Evolutionary conservation across 805 yeast genomes (phyloP).

Genomic region (Yamadazyma sp.): DNA sequence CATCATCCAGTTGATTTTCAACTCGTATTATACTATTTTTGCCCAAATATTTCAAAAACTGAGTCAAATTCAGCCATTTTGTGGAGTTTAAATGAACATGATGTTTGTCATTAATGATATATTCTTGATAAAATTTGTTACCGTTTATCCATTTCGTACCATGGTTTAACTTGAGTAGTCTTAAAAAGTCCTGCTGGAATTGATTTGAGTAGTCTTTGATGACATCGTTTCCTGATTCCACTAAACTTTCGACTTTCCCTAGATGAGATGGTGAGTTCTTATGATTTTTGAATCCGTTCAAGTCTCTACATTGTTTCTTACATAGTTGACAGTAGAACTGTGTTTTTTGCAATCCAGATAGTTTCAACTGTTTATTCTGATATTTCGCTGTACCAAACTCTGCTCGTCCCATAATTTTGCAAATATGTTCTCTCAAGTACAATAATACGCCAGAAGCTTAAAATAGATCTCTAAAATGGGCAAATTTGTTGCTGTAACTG

Average conservation of each 20-base stretch:
- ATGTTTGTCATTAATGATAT: constrained; percentile 67
- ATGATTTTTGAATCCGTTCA: constrained; percentile 92
- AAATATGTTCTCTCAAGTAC: no score
- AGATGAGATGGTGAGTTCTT: constrained; percentile 77
- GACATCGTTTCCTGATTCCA: constrained; percentile 43
- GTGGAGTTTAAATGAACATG: constrained; percentile 94
- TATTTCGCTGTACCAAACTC: constrained; percentile 54
- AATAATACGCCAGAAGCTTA: no score
- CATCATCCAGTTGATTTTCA: constrained; percentile 22
- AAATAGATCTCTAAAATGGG: no score
- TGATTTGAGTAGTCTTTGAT: constrained; percentile 57
- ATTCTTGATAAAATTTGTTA: constrained; percentile 87
- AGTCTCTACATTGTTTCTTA: constrained; percentile 91
- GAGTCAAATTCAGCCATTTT: constrained; percentile 65
- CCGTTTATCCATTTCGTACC: constrained; percentile 80
- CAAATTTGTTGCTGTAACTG: no score
- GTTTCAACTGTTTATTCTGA: constrained; percentile 72
- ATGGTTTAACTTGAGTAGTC: constrained; percentile 61
- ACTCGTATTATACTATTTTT: constrained; percentile 55
- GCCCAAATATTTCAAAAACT: constrained; percentile 62
- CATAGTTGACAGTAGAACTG: constrained; percentile 90
- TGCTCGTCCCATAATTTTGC: constrained; percentile 25
- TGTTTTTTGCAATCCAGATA: constrained; percentile 81
- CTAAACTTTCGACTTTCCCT: constrained; percentile 42
- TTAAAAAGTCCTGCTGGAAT: constrained; percentile 64